These are phyloP conservation scores for Hyaloscypha bicolor DNA, from an alignment of 495 filamentous ascomycete species.

Conservation along the genomic window DNA sequence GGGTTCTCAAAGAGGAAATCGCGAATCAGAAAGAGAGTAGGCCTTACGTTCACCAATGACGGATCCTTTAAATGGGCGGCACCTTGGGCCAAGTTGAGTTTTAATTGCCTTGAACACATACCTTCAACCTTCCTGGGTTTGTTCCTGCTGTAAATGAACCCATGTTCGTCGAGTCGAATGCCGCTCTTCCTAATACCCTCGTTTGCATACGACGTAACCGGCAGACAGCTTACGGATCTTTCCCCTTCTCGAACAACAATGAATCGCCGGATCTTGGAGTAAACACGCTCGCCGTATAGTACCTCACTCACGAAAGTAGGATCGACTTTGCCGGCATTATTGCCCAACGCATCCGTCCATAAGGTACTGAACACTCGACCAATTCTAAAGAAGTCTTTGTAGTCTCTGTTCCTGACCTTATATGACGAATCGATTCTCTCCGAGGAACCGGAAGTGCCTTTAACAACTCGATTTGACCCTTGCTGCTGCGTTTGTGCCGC, in stretches of 20 bases:
- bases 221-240: slow-evolving; percentile 21
- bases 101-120: slow-evolving; percentile 9
- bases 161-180: slow-evolving; percentile 26
- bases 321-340: slow-evolving; percentile 13
- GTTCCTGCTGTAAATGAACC: slow-evolving; percentile 26
- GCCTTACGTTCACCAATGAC: slow-evolving; percentile 20
- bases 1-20: too few relatives aligned
- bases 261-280: slow-evolving; percentile 30
- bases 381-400: slow-evolving; percentile 22
- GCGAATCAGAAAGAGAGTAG: background rate
- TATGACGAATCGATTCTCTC: slow-evolving; percentile 25
- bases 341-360: slow-evolving; percentile 23
- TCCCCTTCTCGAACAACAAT: slow-evolving; percentile 25
- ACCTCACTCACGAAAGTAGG: slow-evolving; percentile 19
- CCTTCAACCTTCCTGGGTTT: background rate
- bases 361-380: slow-evolving; percentile 30
- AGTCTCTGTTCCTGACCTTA: slow-evolving; percentile 22
- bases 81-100: slow-evolving; percentile 14
- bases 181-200: slow-evolving; percentile 15
- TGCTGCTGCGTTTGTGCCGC: background rate
- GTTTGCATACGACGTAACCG: slow-evolving; percentile 24
- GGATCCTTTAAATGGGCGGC: slow-evolving; percentile 11
- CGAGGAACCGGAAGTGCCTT: slow-evolving; percentile 8
- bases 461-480: slow-evolving; percentile 4
- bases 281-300: slow-evolving; percentile 17